Conservation (phyloP, 1,139 yeast genomes). For the Hansenula anomala region DNA sequence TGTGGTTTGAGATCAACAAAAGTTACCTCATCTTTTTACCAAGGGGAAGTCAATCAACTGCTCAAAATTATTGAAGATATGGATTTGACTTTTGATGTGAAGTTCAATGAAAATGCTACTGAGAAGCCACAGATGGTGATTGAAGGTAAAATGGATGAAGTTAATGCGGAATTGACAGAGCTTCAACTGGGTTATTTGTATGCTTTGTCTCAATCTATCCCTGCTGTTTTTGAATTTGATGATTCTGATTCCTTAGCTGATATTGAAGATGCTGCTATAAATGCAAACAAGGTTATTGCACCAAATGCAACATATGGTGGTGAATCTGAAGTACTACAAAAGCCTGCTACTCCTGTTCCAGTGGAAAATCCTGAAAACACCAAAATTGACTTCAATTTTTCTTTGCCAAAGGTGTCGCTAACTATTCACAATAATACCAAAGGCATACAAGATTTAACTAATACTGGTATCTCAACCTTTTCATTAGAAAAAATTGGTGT, state of each 20-base stretch:
- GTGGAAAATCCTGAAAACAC: constrained; percentile 27
- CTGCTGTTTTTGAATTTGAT: constrained; percentile 47
- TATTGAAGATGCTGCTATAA: constrained; percentile 59
- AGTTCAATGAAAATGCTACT: constrained; percentile 43
- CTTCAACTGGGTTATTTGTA: constrained; percentile 62
- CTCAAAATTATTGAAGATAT: constrained; percentile 67
- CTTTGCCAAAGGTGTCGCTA: constrained; percentile 59
- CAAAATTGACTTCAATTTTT: constrained; percentile 47
- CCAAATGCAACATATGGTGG: constrained; percentile 22
- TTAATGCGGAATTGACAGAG: constrained; percentile 70
- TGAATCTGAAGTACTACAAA: constrained; percentile 11
- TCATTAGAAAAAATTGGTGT: constrained; percentile 57
- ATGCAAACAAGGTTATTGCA: constrained; percentile 30
- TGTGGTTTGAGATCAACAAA: constrained; percentile 73
- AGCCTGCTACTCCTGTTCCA: constrained; percentile 13
- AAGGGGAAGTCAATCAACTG: constrained; percentile 43
- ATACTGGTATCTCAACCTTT: constrained; percentile 54
- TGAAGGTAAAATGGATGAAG: constrained; percentile 59
- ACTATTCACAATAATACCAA: constrained; percentile 59
- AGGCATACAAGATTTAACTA: constrained; percentile 31
- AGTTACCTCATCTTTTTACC: constrained; percentile 55
- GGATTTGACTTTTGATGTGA: constrained; percentile 60
- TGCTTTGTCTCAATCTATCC: constrained; percentile 50
- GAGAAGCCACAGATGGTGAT: constrained; percentile 50
- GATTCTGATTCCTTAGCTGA: constrained; percentile 36